Percentiles rank a stretch among this genome's conserved stretches.
These are phyloP conservation scores for Dictyostelium intermedium DNA, from an alignment of 78 protist species.

Conservation along the genomic window DNA sequence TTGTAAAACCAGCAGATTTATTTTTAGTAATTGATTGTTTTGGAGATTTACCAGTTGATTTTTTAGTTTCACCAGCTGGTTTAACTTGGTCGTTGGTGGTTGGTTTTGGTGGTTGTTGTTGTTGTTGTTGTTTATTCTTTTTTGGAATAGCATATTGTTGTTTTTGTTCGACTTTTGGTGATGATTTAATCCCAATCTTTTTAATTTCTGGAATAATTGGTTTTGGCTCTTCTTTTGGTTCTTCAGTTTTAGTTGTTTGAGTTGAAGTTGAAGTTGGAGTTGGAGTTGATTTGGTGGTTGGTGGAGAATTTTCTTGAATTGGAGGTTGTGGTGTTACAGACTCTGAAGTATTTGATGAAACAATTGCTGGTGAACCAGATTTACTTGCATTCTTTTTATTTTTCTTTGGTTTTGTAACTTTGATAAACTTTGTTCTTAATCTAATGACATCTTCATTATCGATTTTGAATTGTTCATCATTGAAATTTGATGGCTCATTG, in stretches of 20 bases:
- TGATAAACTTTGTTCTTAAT: slow-evolving; percentile 31
- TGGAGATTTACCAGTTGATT: neutral
- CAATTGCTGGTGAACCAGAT: slow-evolving; percentile 39
- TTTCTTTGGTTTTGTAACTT: slow-evolving; percentile 19
- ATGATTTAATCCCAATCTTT: neutral
- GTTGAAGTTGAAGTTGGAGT: neutral
- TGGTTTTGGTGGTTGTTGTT: neutral
- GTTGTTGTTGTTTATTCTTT: neutral
- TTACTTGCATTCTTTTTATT: neutral
- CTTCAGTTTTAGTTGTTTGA: neutral
- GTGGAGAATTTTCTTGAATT: neutral
- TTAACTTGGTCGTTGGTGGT: neutral
- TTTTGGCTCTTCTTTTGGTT: neutral
- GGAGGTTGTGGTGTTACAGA: neutral
- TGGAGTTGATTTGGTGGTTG: neutral
- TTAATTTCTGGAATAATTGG: neutral
- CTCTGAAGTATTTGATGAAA: neutral
- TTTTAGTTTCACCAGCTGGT: neutral
- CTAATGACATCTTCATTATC: slow-evolving; percentile 6
- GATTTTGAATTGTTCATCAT: neutral
- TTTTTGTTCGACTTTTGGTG: slow-evolving; percentile 26
- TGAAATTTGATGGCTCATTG: slow-evolving; percentile 22
- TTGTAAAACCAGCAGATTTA: slow-evolving; percentile 14
- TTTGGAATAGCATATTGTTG: neutral
- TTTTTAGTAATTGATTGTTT: neutral